Evolutionary conservation across 2,329 filamentous ascomycete species (phyloP).

Genomic region (Colletotrichum sp.): DNA sequence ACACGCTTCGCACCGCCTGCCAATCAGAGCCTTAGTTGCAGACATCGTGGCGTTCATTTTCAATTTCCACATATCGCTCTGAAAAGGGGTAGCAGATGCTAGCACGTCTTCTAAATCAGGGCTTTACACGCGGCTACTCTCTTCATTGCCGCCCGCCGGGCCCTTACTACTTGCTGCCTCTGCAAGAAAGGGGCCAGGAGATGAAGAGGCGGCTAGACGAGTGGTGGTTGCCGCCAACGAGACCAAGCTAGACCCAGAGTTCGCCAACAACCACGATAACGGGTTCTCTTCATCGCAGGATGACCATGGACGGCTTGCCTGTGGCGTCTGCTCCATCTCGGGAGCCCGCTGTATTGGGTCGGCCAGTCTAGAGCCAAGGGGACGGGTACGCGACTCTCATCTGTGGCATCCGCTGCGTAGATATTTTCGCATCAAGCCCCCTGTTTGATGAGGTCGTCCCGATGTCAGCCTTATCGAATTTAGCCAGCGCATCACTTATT

Average conservation of each 20-base stretch:
- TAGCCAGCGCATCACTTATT: neutral
- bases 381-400: neutral
- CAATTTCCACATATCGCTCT: slow-evolving; percentile 4
- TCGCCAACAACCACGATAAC: neutral
- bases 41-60: neutral
- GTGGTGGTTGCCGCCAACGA: neutral
- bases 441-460: neutral
- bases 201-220: neutral
- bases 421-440: neutral
- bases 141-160: neutral
- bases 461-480: neutral
- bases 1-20: neutral
- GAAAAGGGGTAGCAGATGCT: neutral
- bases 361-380: neutral
- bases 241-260: neutral
- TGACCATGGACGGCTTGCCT: neutral
- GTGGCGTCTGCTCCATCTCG: slow-evolving; percentile 8
- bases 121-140: neutral
- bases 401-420: neutral
- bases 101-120: neutral
- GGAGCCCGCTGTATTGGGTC: neutral
- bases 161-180: neutral
- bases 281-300: neutral
- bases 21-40: neutral
- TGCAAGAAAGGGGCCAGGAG: neutral